Conservation (phyloP, 164 flowering plant species). For the Akebia trifoliata region DNA sequence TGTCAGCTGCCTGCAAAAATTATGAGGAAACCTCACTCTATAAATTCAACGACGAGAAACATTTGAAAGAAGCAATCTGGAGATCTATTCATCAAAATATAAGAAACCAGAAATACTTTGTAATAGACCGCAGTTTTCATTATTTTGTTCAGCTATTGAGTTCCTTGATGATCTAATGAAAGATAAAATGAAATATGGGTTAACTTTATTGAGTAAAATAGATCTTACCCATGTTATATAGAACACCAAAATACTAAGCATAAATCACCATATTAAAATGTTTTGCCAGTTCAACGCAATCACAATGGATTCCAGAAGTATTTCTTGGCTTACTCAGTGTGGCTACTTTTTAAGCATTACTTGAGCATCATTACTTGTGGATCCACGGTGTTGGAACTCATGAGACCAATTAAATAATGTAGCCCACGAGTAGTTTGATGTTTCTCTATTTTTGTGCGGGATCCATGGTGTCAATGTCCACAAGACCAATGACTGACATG, state of each 20-base stretch:
- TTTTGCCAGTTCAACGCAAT: too few species aligned
- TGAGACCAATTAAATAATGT: not conserved
- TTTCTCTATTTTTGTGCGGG: too few species aligned
- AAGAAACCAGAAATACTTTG: not conserved
- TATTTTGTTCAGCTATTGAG: not conserved
- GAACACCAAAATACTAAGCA: not conserved
- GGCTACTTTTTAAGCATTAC: too few species aligned
- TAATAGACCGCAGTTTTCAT: not conserved
- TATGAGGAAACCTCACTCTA: not conserved
- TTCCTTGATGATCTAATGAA: not conserved
- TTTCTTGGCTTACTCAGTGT: too few species aligned
- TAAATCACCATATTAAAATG: too few species aligned
- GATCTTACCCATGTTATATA: not conserved
- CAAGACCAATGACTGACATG: too few species aligned
- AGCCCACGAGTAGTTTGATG: too few species aligned
- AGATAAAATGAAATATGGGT: not conserved
- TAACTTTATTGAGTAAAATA: not conserved
- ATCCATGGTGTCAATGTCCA: too few species aligned
- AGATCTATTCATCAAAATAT: not conserved
- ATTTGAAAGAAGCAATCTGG: not conserved
- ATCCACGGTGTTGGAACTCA: not conserved
- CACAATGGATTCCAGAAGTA: too few species aligned
- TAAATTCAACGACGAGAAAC: not conserved
- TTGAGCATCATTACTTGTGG: not conserved
- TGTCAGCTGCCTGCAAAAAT: slow-evolving; percentile 36